Evolutionary conservation across 257 asterid genomes (phyloP), one percentile per base, ranked within the genome.

Genomic region (Petrea volubilis): DNA sequence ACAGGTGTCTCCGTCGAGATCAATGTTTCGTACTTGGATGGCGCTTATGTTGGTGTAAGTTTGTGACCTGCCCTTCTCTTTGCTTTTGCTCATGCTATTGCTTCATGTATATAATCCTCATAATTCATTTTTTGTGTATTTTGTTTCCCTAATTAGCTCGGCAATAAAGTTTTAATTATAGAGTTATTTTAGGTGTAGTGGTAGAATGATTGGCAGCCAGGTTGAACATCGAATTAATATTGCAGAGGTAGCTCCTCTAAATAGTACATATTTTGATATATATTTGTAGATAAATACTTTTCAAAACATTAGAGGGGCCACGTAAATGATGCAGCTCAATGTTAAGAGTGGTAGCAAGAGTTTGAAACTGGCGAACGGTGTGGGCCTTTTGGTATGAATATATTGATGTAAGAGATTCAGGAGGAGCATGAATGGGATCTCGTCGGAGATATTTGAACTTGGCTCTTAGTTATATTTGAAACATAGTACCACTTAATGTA

Each of bases 1-100:
- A 66, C 80, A 7, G 97, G 97, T 4, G 97, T 90, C 29, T 90
- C 97, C 12, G 88, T 92, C 6, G 96, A 86, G 85, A 90, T 92
- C 76, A 84, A 76, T 1, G 87, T 88, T 64, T 86, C 96, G 4
- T 92, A 86, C 75, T 77, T 84, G 76, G 78, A 74, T 70, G 80
- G 82, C 46, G 97, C 91, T 57, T 77, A 23, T 79, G 76, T 84
- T 69, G 96, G 96, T 40, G 97, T 92, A 69, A 76, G 88, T 74
- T 34, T 62, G 38, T 41, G 1, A 13, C 44, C 18, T 43, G 0
- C 64, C 72, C 4, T 8, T 20, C 53, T 72, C 56, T 29, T 17
- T 17, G 2, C 65, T 17, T 28, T 33, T 50, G 14, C 10, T 3
- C 46, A n/a, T n/a, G n/a, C n/a, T n/a, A n/a, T 47, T 40, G 25